Evolutionary conservation across 2,329 filamentous ascomycete genomes (phyloP), one percentile per base, ranked within the genome.

Genomic region (Phyllosticta paracitricarpa): DNA sequence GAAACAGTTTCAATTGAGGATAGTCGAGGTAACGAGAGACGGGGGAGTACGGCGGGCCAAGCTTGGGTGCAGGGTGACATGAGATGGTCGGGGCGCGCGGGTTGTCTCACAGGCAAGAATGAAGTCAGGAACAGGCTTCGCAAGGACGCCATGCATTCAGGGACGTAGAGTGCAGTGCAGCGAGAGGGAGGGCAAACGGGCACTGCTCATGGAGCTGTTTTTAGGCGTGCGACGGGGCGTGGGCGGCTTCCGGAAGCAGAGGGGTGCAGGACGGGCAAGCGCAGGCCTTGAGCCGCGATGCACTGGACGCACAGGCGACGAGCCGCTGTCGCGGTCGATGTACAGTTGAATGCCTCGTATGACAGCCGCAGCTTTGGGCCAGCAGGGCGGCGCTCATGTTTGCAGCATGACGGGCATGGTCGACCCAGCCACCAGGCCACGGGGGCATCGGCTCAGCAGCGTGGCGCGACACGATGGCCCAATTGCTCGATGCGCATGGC

Each of bases 1-100:
- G 60, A 62, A 58, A 62, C 60, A 58, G 60, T 58, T 62, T 62
- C 60, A 62, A 62, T 62, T 62, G 60, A 62, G 55, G 59, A 61
- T 61, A 61, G 53, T 61, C 35, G 55, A 54, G 24, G 58, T 56
- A 61, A 61, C 58, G 58, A 30, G 53, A 28, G 58, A 56, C 58
- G 53, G 56, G 40, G 33, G 53, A 60, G 53, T 35, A 60, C 58
- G 51, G 55, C 35, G 25, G 52, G 53, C 24, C 53, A 53, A 53
- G 14, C 30, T 59, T 59, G 33, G 58, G 58, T 40, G 51, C 51
- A n/a, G 53, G n/a, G n/a, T 51, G 53, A 40, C 53, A 26, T 51
- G 33, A 54, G 56, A 56, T 61, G 58, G 58, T 53, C 54, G 26
- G 54, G 14, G 28, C n/a, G 53, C 22, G 53, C 35, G 24, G 54